Evolutionary conservation across 352 stramenopile genomes (phyloP).

Genomic region (Globisporangium recalcitrans): DNA sequence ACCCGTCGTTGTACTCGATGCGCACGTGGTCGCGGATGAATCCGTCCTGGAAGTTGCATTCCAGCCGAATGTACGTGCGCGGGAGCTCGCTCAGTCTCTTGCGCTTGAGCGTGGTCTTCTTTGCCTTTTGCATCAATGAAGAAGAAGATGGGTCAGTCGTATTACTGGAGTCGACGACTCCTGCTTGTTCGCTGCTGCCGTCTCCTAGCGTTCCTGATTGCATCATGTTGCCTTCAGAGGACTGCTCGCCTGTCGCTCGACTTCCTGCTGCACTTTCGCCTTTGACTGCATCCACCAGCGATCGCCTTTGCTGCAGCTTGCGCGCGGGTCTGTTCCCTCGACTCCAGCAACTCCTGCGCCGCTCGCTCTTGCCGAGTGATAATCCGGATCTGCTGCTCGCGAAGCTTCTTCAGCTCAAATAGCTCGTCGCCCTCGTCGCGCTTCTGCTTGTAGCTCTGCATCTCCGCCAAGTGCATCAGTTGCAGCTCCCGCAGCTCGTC

Average conservation of each 20-base stretch:
- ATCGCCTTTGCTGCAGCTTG: slow-evolving; percentile 20
- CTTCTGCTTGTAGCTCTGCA: slow-evolving; percentile 53
- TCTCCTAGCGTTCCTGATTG: neutral
- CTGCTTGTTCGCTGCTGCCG: neutral
- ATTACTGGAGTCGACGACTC: neutral
- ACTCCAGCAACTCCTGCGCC: slow-evolving; percentile 33
- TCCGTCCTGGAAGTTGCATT: slow-evolving; percentile 70
- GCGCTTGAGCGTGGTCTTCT: slow-evolving; percentile 12
- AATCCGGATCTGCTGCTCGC: slow-evolving; percentile 41
- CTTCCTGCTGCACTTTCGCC: neutral
- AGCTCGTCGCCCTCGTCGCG: slow-evolving; percentile 57
- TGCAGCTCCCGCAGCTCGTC: slow-evolving; percentile 52
- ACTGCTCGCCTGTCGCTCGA: slow-evolving; percentile 7
- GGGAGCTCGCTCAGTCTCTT: slow-evolving; percentile 34
- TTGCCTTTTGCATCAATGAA: neutral
- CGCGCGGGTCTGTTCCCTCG: slow-evolving; percentile 27
- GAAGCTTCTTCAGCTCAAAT: slow-evolving; percentile 57
- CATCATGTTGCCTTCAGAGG: neutral
- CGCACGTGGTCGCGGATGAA: slow-evolving; percentile 53
- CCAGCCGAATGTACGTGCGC: slow-evolving; percentile 63
- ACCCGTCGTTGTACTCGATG: slow-evolving; percentile 78
- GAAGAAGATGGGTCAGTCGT: neutral
- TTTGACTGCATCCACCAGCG: slow-evolving; percentile 1
- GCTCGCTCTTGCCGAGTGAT: slow-evolving; percentile 42
- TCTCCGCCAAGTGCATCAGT: slow-evolving; percentile 53